These are phyloP conservation scores for Kluyveromyces sp. DNA, from an alignment of 1,139 yeast genomes.

Conservation along the genomic window DNA sequence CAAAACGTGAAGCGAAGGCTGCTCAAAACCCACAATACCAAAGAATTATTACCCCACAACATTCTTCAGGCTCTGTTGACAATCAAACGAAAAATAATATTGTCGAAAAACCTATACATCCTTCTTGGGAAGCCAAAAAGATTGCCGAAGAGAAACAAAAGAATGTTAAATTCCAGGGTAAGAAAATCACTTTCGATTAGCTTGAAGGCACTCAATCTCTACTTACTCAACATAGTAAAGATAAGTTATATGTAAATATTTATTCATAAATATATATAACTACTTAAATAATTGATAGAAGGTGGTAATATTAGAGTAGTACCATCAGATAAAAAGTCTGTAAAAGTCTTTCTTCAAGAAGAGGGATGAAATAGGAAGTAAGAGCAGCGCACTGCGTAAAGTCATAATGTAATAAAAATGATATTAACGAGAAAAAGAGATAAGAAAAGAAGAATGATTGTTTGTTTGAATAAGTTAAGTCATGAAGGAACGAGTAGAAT, in stretches of 20 bases:
- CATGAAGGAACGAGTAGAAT: neutral
- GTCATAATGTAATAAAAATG: no score
- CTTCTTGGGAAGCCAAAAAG: conserved; percentile 91
- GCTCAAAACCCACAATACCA: conserved; percentile 28
- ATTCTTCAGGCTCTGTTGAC: no score
- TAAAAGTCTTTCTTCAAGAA: neutral
- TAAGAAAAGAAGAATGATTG: no score
- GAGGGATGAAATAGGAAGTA: neutral
- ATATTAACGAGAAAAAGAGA: no score
- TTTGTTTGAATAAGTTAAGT: neutral
- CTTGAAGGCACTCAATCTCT: neutral
- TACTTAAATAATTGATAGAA: conserved; percentile 3
- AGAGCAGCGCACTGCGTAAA: neutral
- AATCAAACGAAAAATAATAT: neutral
- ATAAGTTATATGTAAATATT: neutral
- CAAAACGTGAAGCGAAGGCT: conserved; percentile 53
- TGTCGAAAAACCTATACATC: conserved; percentile 49
- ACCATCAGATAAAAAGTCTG: neutral
- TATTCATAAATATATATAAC: conserved; percentile 1
- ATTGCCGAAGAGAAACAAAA: conserved; percentile 58
- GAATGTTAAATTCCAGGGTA: conserved; percentile 70
- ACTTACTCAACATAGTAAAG: neutral
- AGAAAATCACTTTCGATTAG: conserved; percentile 60
- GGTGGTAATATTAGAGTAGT: conserved; percentile 1
- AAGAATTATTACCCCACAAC: neutral